A percentile compares a stretch with the other conserved stretches of the same genome.
Conservation (phyloP, 192 early-diverging fungal species). For the Mycoemilia scoparia region DNA sequence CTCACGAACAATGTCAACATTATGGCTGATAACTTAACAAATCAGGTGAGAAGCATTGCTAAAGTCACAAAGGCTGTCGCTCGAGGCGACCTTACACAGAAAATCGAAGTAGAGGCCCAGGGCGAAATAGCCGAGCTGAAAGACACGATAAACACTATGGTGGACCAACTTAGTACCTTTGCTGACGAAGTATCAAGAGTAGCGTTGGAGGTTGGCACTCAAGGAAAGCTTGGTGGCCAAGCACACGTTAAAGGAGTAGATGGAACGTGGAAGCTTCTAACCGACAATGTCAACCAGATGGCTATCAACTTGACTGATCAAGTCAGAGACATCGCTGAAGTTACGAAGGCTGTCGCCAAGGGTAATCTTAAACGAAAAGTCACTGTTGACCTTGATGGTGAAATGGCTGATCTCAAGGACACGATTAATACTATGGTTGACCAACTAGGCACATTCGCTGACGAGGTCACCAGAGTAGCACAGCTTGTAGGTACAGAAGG, state of each 20-base stretch:
- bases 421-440: slow-evolving; percentile 32
- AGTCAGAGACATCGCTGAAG: slow-evolving; percentile 30
- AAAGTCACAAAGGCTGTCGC: slow-evolving; percentile 23
- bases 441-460: slow-evolving; percentile 31
- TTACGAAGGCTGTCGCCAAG: slow-evolving; percentile 32
- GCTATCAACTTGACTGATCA: slow-evolving; percentile 36
- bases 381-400: slow-evolving; percentile 16
- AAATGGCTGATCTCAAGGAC: slow-evolving; percentile 28
- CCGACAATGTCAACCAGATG: slow-evolving; percentile 35
- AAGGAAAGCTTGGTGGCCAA: slow-evolving; percentile 32
- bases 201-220: slow-evolving; percentile 29
- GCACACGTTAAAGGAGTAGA: slow-evolving; percentile 23
- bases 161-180: slow-evolving; percentile 28
- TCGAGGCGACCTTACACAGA: slow-evolving; percentile 19
- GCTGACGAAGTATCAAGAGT: slow-evolving; percentile 27
- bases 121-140: slow-evolving; percentile 31
- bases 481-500: slow-evolving; percentile 46
- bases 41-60: slow-evolving; percentile 28
- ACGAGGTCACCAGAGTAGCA: slow-evolving; percentile 42
- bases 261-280: slow-evolving; percentile 28
- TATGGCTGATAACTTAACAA: slow-evolving; percentile 36
- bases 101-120: slow-evolving; percentile 12
- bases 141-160: slow-evolving; percentile 20
- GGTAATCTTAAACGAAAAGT: slow-evolving; percentile 28
- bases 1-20: slow-evolving; percentile 34